Evolutionary conservation across 2,329 filamentous ascomycete genomes (phyloP), one percentile per base, ranked within the genome.

Genomic region (Aspergillus ruber): DNA sequence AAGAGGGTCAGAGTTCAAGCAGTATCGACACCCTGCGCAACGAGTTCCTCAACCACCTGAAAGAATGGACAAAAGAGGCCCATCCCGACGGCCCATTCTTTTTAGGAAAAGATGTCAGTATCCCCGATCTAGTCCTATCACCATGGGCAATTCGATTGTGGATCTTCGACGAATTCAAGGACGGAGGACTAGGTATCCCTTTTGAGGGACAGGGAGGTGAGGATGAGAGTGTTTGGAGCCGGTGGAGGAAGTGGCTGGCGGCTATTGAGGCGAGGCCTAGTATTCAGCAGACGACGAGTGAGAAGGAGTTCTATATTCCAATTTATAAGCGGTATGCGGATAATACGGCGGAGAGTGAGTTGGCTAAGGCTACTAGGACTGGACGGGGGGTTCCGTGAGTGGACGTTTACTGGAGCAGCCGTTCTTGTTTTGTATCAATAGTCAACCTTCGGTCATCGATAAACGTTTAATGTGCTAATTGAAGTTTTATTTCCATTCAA

Each of bases 101-200:
- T 60, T 61, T 83, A 1, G 86, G 86, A 1, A 63, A 71, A 1
- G 69, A 76, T 35, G 77, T 88, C n/a, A 77, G 77, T 46, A 67
- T 90, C 17, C 79, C 88, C 12, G 87, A 91, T 63, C 72, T 89
- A 20, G 78, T 81, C 52, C 69, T 90, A 3, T 86, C 82, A 33
- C 86, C 86, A 0, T 90, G 85, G 85, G 82, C 83, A 0, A 78
- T 82, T 57, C 74, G 86, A 12, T 61, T 89, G 17, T 90, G 85
- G 73, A 70, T 88, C 5, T 83, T 90, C 55, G 85, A 90, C 56
- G 77, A 88, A 52, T 90, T 85, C 62, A 90, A 90, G 60, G 60
- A 68, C 0, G 74, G 73, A 1, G 78, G 77, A 0, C 51, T 75
- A n/a, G 72, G 74, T 0, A 70, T 82, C 36, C 76, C 76, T 1